These are phyloP conservation scores for Phenoliferia sp. DNA, from an alignment of 1,284 basidiomycete genomes.

Conservation along the genomic window DNA sequence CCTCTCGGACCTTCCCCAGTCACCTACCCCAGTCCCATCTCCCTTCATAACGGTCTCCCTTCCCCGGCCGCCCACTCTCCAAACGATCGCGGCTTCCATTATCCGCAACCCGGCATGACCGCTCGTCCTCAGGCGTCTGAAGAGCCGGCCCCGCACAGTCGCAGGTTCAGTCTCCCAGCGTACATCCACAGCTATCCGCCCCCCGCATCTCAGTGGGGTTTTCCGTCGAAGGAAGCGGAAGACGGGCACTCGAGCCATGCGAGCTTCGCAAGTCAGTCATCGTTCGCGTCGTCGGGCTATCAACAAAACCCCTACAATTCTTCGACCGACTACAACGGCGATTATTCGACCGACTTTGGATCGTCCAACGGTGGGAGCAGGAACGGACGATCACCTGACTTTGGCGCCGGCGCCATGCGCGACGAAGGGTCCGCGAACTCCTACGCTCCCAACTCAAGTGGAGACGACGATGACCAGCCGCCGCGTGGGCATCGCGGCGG, in stretches of 20 bases:
- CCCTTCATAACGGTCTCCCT: not conserved
- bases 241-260: too few relatives aligned
- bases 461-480: not conserved
- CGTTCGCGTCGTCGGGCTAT: not conserved
- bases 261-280: too few relatives aligned
- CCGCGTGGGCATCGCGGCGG: not conserved
- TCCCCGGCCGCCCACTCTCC: conserved; percentile 6
- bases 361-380: not conserved
- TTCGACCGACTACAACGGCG: not conserved
- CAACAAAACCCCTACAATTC: not conserved
- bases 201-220: not conserved
- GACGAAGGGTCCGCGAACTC: not conserved
- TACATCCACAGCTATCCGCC: not conserved
- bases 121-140: not conserved
- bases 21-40: conserved; percentile 10
- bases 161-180: conserved; percentile 9
- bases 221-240: not conserved
- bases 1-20: not conserved
- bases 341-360: not conserved
- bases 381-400: not conserved
- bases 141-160: not conserved
- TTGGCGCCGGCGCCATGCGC: not conserved
- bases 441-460: conserved; percentile 9
- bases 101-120: not conserved
- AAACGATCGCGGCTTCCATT: not conserved